phyloP scores from a whole-genome alignment of 139 green algal genomes.

The Raphidocelis subcapitata region DNA sequence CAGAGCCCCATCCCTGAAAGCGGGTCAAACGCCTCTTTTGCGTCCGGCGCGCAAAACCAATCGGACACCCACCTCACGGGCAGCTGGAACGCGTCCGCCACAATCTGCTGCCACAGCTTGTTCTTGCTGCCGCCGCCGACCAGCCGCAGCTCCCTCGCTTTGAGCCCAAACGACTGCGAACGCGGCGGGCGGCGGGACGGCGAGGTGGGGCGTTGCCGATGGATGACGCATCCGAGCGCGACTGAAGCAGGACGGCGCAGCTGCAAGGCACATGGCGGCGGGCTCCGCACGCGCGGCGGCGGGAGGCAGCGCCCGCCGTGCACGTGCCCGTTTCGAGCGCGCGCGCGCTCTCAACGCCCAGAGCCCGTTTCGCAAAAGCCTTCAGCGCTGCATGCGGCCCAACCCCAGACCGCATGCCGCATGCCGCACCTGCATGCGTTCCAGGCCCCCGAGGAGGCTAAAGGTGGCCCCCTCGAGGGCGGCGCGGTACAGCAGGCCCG shows the following conservation, averaged over 20 bases:
- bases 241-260: no score
- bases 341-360: no score
- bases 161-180: constrained; percentile 37
- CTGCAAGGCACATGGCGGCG: no score
- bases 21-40: not conserved
- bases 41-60: not conserved
- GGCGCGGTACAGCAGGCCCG: constrained; percentile 80
- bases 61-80: constrained; percentile 35
- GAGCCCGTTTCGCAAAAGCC: no score
- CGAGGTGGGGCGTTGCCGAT: no score
- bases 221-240: no score
- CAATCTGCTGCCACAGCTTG: constrained; percentile 78
- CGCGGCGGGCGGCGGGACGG: no score
- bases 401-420: not conserved
- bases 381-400: no score
- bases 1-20: not conserved
- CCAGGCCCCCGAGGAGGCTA: constrained; percentile 62
- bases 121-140: constrained; percentile 84
- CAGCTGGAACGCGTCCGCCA: constrained; percentile 75
- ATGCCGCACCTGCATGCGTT: constrained; percentile 20
- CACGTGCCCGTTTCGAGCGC: no score
- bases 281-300: no score
- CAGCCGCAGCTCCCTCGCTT: constrained; percentile 52
- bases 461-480: constrained; percentile 85
- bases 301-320: no score